phyloP scores from a whole-genome alignment of 2,329 filamentous ascomycete genomes.

The Colletotrichum viniferum region DNA sequence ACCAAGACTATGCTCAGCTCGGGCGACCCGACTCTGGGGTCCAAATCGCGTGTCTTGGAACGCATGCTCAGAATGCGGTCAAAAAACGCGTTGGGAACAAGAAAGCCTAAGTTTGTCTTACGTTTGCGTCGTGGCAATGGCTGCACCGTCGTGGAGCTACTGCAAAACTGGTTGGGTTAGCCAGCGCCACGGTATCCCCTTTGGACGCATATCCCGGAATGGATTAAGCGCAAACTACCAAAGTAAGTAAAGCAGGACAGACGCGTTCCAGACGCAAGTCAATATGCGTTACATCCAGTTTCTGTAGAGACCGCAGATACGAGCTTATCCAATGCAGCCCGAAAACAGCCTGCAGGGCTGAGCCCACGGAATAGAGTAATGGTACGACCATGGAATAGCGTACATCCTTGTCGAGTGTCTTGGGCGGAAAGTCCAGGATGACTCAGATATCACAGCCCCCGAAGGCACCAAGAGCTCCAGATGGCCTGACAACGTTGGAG shows the following conservation, averaged over 20 bases:
- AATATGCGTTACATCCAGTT: neutral
- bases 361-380: neutral
- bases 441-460: neutral
- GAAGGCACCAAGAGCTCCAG: neutral
- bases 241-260: neutral
- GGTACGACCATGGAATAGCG: neutral
- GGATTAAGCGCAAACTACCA: neutral
- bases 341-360: neutral
- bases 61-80: neutral
- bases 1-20: neutral
- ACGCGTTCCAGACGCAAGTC: neutral
- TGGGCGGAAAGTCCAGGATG: neutral
- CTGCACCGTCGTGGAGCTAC: neutral
- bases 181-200: neutral
- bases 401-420: neutral
- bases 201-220: neutral
- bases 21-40: neutral
- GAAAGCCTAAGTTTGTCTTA: neutral
- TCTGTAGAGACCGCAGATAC: neutral
- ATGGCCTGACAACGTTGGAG: neutral
- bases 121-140: neutral
- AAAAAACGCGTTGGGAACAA: neutral
- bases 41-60: neutral
- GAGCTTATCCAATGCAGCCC: neutral
- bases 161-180: neutral